These are phyloP conservation scores for Pterocarpus macrocarpus DNA, from an alignment of 306 rosid species.

Conservation along the genomic window DNA sequence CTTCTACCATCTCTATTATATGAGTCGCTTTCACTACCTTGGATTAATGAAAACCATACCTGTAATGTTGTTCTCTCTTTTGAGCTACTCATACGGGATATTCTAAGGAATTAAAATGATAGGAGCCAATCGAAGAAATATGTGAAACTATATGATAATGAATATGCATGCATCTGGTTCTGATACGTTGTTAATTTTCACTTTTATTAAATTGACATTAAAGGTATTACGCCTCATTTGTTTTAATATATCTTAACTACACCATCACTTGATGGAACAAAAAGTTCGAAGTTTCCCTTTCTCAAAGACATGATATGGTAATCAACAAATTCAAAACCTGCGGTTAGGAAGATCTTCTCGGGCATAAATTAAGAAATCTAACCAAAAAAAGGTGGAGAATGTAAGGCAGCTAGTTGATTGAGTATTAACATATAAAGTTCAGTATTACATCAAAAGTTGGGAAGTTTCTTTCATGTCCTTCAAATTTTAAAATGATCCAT, in stretches of 20 bases:
- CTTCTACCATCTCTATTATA: neutral
- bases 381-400: constrained; percentile 32
- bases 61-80: neutral
- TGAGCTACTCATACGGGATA: neutral
- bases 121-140: neutral
- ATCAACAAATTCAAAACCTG: constrained; percentile 33
- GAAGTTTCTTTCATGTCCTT: constrained; percentile 41
- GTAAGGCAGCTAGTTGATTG: constrained; percentile 32
- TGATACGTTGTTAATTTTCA: neutral
- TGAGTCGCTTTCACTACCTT: constrained; percentile 4
- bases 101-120: neutral
- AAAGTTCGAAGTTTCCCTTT: constrained; percentile 36
- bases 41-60: neutral
- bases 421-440: constrained; percentile 36
- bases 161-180: neutral
- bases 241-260: constrained; percentile 4
- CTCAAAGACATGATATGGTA: constrained; percentile 40
- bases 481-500: neutral
- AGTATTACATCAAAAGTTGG: constrained; percentile 50
- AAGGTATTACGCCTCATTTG: neutral
- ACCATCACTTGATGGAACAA: constrained; percentile 27
- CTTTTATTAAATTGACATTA: neutral
- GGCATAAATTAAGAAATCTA: constrained; percentile 43
- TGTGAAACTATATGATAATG: neutral
- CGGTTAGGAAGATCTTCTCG: constrained; percentile 36